Base-by-base conservation (phyloP, 2,329 filamentous ascomycete species). In the Hymenoscyphus repandus region DNA sequence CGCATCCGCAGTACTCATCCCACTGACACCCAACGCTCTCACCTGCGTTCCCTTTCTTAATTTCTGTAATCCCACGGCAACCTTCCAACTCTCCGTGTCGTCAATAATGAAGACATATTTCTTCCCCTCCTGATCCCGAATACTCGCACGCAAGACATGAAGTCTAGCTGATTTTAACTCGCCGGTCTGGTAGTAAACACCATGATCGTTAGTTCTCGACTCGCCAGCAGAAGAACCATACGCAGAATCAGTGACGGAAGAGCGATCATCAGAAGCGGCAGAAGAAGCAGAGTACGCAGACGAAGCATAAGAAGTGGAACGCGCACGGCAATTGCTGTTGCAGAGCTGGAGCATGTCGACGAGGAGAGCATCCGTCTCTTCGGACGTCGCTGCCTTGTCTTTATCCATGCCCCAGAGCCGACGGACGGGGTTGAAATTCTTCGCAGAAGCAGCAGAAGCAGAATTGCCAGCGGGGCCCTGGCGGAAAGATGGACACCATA, bases 401-500 rank as follows among this genome's bases (percentile, higher is more conserved):
- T 67, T 66, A 45, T 67, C 63, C 60, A 77, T 70, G 65, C 63
- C 64, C 64, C 64, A 67, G 36, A 67, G 58, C 22, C 64, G 64
- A 50, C 64, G 64, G 42, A 60, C 56, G 37, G 58, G 58, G 43
- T 60, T 64, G 22, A 27, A 7, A 22, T 61, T 52, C 47, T 59
- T 59, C 18, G 53, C 44, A 37, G 56, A 49, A 47, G 46, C 32
- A 36, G 74, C 68, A 58, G 72, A 66, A 59, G 71, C 63, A 62
- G 71, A 62, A 58, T 68, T 50, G 47, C 57, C 54, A 61, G 58
- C 53, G 50, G 59, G 51, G 45, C 49, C 52, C 51, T 72, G 73
- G 50, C 67, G 79, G 72, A 68, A 80, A 68, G 85, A 80, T 64
- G 83, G 81, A 67, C 85, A 90, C 82, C 86, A 89, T 74, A 93